phyloP scores from a whole-genome alignment of 805 yeast genomes.

The Schwanniomyces polymorphus region DNA sequence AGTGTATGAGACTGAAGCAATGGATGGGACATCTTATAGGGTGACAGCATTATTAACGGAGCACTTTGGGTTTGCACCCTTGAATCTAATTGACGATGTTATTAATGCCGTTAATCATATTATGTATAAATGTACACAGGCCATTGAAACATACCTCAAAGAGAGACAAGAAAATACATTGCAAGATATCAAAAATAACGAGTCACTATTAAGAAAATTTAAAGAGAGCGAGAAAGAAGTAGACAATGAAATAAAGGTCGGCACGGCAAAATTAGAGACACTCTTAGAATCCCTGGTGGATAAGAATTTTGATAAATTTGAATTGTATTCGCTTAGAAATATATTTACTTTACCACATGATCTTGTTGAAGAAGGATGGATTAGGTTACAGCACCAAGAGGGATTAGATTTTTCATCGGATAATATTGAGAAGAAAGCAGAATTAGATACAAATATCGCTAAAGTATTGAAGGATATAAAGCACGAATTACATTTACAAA shows the following conservation, averaged over 20 bases:
- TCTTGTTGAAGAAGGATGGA: conserved; percentile 62
- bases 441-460: conserved; percentile 29
- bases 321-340: conserved; percentile 76
- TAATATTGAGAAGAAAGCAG: conserved; percentile 6
- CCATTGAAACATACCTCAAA: conserved; percentile 65
- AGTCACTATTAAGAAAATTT: conserved; percentile 10
- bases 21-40: conserved; percentile 22
- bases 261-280: conserved; percentile 79
- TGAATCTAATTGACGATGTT: conserved; percentile 80
- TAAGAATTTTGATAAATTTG: conserved; percentile 81
- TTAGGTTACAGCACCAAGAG: conserved; percentile 68
- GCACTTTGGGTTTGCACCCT: conserved; percentile 83
- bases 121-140: conserved; percentile 78
- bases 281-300: conserved; percentile 74
- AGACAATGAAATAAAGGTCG: conserved; percentile 63
- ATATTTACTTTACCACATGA: conserved; percentile 69
- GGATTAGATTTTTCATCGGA: conserved; percentile 34
- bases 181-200: conserved; percentile 9
- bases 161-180: conserved; percentile 29
- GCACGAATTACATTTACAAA: conserved; percentile 44
- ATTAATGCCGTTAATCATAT: conserved; percentile 85
- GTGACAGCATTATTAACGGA: conserved; percentile 63
- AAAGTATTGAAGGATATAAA: conserved; percentile 38
- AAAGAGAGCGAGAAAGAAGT: conserved; percentile 6
- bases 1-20: neutral